Base-by-base conservation (phyloP, 805 yeast species). In the Ogataea methanolica region DNA sequence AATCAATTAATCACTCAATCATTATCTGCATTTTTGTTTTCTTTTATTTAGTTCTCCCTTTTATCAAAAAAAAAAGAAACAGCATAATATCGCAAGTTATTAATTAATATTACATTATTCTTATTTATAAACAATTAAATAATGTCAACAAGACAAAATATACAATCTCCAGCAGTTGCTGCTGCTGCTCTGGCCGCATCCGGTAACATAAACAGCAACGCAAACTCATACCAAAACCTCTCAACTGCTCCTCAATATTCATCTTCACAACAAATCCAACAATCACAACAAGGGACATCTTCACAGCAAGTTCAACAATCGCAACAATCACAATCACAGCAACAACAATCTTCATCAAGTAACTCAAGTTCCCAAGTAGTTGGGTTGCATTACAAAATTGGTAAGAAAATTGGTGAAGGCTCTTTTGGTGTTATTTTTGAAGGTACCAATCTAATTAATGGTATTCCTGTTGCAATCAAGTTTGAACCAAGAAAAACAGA, bases 381-480 rank as follows among this genome's bases (percentile, higher is more conserved):
- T 41, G 99, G 99, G 22, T 82, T 92, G 51, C 99, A 94, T 73
- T 94, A 91, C 71, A 86, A 90, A 58, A 94, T 94, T 48, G 99
- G 98, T 49, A 92, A 91, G 68, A 94, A 94, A 71, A 91, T 94
- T 52, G 99, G 99, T 48, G 98, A 94, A 70, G 99, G 99, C 39
- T 92, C 98, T 4, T 94, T 94, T 67, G 99, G 99, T 47, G 96
- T 94, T 45, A 85, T 94, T 50, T 94, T 94, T 65, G 98, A 94
- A 71, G 99, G 99, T 53, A 80, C 88, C 39, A 92, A 94, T 66
- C 76, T 94, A 63, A 81, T 94, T 58, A 92, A 90, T 71, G 91
- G 91, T 55, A 85, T 84, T 52, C 95, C 88, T 43, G 98, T 94
- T 41, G 99, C 98, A 37, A 92, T 94, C 67, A 94, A 94, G 69